phyloP scores from a whole-genome alignment of 2,329 filamentous ascomycete species.

The Geosmithia putterillii region DNA sequence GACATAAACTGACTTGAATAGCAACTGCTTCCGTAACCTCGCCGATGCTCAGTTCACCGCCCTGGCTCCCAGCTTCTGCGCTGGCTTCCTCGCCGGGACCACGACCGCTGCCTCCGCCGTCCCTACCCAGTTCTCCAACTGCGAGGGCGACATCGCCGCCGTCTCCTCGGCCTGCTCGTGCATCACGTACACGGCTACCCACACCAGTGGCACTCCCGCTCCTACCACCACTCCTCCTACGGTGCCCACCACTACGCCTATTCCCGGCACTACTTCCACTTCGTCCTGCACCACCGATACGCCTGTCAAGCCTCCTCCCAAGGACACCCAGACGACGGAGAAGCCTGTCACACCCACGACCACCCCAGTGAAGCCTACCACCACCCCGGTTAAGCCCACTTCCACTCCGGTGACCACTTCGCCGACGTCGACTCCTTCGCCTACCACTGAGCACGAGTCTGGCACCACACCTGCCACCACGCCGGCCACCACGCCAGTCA shows the following conservation, averaged over 20 bases:
- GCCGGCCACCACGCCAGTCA: constrained; percentile 16
- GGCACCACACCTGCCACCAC: constrained; percentile 1
- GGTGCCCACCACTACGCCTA: not conserved
- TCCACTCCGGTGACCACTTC: not conserved
- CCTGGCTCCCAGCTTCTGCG: constrained; percentile 14
- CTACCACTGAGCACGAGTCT: constrained; percentile 1
- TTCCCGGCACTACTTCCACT: constrained; percentile 1
- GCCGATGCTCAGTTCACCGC: constrained; percentile 16
- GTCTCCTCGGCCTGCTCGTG: constrained; percentile 24
- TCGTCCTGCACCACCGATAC: constrained; percentile 3
- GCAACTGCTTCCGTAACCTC: constrained; percentile 20
- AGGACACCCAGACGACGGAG: not conserved
- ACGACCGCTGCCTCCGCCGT: constrained; percentile 13
- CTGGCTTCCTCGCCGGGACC: constrained; percentile 15
- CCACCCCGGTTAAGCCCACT: not conserved
- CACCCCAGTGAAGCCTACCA: constrained; percentile 4
- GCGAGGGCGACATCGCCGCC: constrained; percentile 9
- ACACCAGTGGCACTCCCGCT: constrained; percentile 5
- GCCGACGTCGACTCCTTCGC: not conserved
- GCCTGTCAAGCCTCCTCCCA: constrained; percentile 1
- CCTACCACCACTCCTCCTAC: not conserved
- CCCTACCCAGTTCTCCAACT: constrained; percentile 18
- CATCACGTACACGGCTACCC: constrained; percentile 20
- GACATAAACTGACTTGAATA: not conserved
- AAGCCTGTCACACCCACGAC: constrained; percentile 4